phyloP scores from a whole-genome alignment of 169 alveolate species.

The Cardiosporidium cionae region DNA sequence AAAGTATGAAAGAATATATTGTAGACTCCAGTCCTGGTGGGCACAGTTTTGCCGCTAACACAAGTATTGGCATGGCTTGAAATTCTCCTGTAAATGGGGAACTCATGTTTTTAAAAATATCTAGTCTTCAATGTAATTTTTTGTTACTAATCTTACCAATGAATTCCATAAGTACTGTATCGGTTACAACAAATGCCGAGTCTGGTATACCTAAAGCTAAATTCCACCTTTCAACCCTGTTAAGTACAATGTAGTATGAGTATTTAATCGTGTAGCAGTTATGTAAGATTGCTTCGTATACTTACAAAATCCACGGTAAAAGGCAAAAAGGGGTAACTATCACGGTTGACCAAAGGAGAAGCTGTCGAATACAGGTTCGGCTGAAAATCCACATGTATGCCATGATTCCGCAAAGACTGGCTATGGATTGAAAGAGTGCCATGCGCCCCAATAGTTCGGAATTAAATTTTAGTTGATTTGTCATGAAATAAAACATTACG shows the following conservation, averaged over 20 bases:
- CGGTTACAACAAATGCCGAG: constrained; percentile 67
- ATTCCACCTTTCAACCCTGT: constrained; percentile 59
- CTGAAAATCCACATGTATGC: constrained; percentile 49
- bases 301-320: constrained; percentile 53
- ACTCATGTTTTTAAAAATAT: background rate
- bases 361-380: constrained; percentile 30
- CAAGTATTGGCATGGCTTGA: constrained; percentile 68
- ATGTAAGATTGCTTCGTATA: background rate
- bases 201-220: constrained; percentile 57
- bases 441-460: constrained; percentile 70
- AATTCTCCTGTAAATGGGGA: constrained; percentile 39
- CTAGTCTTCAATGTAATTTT: too few relatives aligned
- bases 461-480: constrained; percentile 65
- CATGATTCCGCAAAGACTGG: constrained; percentile 62
- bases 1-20: constrained; percentile 65
- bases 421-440: constrained; percentile 63
- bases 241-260: background rate
- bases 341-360: constrained; percentile 58
- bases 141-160: constrained; percentile 27
- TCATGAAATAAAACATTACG: constrained; percentile 71
- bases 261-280: background rate
- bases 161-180: constrained; percentile 60
- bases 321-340: constrained; percentile 58
- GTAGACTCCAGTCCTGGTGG: constrained; percentile 79
- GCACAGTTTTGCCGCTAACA: constrained; percentile 65